Base-by-base conservation (phyloP, 1,284 basidiomycete genomes). In the Trametes sp. region DNA sequence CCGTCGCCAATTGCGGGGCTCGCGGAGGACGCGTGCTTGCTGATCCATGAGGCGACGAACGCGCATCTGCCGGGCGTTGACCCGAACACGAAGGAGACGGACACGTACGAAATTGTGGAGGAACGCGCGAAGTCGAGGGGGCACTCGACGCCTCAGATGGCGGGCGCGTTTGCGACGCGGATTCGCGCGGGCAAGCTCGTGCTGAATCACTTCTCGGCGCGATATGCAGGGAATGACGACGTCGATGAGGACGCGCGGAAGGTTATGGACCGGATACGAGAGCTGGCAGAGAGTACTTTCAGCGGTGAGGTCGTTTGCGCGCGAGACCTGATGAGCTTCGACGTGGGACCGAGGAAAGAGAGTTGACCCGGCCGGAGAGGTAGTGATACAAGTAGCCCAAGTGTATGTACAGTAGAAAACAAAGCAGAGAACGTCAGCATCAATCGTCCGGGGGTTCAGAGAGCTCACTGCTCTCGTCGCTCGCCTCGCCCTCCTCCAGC, bases 61-160 rank as follows among this genome's bases (percentile, higher is more conserved):
- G 93, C 94, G 1, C 87, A 92, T 75, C 82, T 98, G n/a, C 94
- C 94, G 1, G 83, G 81, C 0, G 69, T 89, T 51, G 87, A 90
- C 65, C 73, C 77, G 10, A 75, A 77, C 42, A 88, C 85, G 59
- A 92, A 87, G 72, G 76, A 74, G 24, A 76, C 72, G 21, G 88
- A 87, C 62, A 87, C 87, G 14, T 82, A 83, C 64, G 84, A 86
- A 63, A 83, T 72, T n/a, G 86, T 95, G 3, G 84, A 90, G 70
- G 76, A 77, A 52, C 87, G 89, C 61, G 82, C 94, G n/a, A 86
- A 83, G 72, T 87, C 87, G 6, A 85, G 94, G 71, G 96, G 96
- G 0, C 96, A 98, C 77, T 96, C 94, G 13, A 98, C 96, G 8
- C 95, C 96, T 0, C 90, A 93, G 68, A 93, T 96, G 86, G 96